These are phyloP conservation scores for Neohortaea acidophila DNA, from an alignment of 495 filamentous ascomycete species.

Conservation along the genomic window DNA sequence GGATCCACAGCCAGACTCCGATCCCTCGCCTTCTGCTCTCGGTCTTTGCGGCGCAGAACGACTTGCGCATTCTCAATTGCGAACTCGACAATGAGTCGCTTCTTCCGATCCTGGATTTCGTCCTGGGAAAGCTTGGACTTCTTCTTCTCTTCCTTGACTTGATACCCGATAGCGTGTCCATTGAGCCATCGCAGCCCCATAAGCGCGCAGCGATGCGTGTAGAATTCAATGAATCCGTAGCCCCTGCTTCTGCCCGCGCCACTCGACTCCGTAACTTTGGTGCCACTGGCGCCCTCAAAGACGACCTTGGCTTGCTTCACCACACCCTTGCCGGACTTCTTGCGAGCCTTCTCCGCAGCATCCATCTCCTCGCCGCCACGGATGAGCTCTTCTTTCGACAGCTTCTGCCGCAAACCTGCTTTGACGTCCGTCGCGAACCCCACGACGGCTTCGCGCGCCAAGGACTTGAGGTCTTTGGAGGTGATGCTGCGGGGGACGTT, in stretches of 20 bases:
- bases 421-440: constrained; percentile 88
- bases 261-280: constrained; percentile 56
- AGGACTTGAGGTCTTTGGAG: constrained; percentile 78
- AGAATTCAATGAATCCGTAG: constrained; percentile 97
- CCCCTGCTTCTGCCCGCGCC: constrained; percentile 73
- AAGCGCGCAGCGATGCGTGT: constrained; percentile 78
- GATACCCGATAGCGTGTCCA: constrained; percentile 49
- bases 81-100: constrained; percentile 86
- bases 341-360: constrained; percentile 59
- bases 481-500: constrained; percentile 76
- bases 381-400: constrained; percentile 74
- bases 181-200: constrained; percentile 95
- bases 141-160: constrained; percentile 21
- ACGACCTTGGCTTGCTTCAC: constrained; percentile 93
- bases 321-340: constrained; percentile 72
- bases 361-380: constrained; percentile 67
- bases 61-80: constrained; percentile 97
- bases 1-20: constrained; percentile 22
- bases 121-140: constrained; percentile 26
- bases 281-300: constrained; percentile 69
- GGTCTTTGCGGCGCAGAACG: constrained; percentile 57
- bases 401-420: constrained; percentile 46
- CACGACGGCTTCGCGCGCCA: constrained; percentile 79
- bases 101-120: constrained; percentile 43
- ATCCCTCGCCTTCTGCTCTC: constrained; percentile 46